phyloP scores from a whole-genome alignment of 2,329 filamentous ascomycete species.

The Pseudogymnoascus sp. region DNA sequence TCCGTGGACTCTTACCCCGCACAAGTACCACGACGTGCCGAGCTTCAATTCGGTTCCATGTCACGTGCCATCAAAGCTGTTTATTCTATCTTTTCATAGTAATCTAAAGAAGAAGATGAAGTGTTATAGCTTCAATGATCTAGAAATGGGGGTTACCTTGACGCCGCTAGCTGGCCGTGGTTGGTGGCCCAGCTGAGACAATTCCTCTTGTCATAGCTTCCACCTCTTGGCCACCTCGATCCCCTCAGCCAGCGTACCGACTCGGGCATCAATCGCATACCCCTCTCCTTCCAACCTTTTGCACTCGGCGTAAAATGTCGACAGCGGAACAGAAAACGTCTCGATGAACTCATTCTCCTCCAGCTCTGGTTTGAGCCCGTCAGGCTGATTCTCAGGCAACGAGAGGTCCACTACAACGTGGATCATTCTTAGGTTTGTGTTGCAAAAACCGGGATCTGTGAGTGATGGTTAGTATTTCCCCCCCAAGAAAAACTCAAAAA shows the following conservation, averaged over 20 bases:
- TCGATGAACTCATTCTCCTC: slow-evolving; percentile 47
- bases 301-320: slow-evolving; percentile 37
- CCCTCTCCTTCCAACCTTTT: slow-evolving; percentile 34
- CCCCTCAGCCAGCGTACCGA: slow-evolving; percentile 32
- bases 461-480: neutral
- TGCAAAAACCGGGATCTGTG: slow-evolving; percentile 54
- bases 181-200: neutral
- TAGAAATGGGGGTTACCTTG: neutral
- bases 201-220: slow-evolving; percentile 21
- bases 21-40: neutral
- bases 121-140: neutral
- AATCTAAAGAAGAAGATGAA: neutral
- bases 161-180: neutral
- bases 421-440: slow-evolving; percentile 52
- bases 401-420: slow-evolving; percentile 40
- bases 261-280: slow-evolving; percentile 32
- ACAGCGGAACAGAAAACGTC: slow-evolving; percentile 39
- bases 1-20: neutral
- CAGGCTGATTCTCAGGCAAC: slow-evolving; percentile 35
- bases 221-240: slow-evolving; percentile 30
- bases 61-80: neutral
- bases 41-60: neutral
- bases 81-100: neutral
- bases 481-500: neutral
- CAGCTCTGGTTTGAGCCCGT: slow-evolving; percentile 34